Evolutionary conservation across 768 basidiomycete genomes (phyloP), one percentile per base, ranked within the genome.

Genomic region (Rhizopogon roseolus): DNA sequence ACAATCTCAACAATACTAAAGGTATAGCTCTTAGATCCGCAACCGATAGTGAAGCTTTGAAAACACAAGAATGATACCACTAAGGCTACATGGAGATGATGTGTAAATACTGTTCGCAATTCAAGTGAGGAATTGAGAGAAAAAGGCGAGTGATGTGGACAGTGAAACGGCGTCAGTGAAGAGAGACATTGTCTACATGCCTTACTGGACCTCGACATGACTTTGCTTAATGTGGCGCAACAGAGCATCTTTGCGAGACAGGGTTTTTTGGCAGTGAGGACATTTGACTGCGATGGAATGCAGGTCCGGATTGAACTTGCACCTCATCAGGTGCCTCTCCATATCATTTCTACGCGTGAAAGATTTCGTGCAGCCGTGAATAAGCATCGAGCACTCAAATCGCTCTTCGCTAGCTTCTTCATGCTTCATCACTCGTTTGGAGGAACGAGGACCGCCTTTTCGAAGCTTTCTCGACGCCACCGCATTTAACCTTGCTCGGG

Each of bases 171-270:
- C 29, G 6, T 32, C 11, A 48, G 14, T 34, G 13, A 49, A 4
- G 25, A n/a, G 32, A 17, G 46, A 13, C 13, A 36, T 10, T 10
- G 19, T 46, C 13, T 16, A 46, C 27, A 19, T 38, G 10, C 34
- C 3, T 50, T 36, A 49, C 29, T 50, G 25, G 22, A n/a, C 25
- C 32, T 53, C 41, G 1, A 34, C 39, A n/a, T 66, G 65, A 4
- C 57, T 29, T 2, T 62, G 58, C 13, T 49, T 60, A 13, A 67
- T 54, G 34, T 66, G 65, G 1, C 65, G 55, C 27, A 17, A 28
- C 0, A 69, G 63, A 4, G 65, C 67, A 32, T 66, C 65, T 34
- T 53, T 59, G 6, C 65, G 63, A n/a, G 66, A 63, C n/a, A 66
- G 28, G 0, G 29, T 11, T 5, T 49, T 60, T 1, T 63, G 36